Evolutionary conservation across 495 filamentous ascomycete species (phyloP).

Genomic region (Hyaloscypha hepaticicola): DNA sequence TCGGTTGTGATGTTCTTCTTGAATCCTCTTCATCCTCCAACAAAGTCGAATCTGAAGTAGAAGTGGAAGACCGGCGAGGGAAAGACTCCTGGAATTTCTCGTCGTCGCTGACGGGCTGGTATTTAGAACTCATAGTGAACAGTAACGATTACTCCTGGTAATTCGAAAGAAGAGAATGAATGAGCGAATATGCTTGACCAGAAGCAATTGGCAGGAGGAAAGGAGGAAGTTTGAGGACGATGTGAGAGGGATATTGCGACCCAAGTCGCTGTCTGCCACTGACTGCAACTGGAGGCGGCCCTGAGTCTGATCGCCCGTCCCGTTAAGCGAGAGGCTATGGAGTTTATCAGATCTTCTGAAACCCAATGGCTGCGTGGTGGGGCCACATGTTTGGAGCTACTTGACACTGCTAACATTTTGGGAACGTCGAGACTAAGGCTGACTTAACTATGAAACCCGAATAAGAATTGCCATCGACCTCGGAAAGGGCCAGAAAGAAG

Average conservation of each 20-base stretch:
- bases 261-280: neutral
- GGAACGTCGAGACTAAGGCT: neutral
- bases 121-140: slow-evolving; percentile 31
- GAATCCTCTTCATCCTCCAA: slow-evolving; percentile 39
- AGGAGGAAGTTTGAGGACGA: slow-evolving; percentile 12
- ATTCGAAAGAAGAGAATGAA: slow-evolving; percentile 34
- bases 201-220: slow-evolving; percentile 29
- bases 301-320: slow-evolving; percentile 17
- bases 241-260: neutral
- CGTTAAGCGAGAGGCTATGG: neutral
- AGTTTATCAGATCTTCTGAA: slow-evolving; percentile 17
- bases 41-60: slow-evolving; percentile 21
- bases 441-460: neutral
- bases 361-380: slow-evolving; percentile 8
- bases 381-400: slow-evolving; percentile 15
- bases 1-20: slow-evolving; percentile 2
- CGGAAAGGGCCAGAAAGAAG: neutral
- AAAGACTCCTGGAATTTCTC: slow-evolving; percentile 27
- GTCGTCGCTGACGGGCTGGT: slow-evolving; percentile 22
- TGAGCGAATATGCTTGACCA: slow-evolving; percentile 31
- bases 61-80: slow-evolving; percentile 18
- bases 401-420: neutral
- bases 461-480: neutral
- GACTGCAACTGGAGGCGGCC: slow-evolving; percentile 16
- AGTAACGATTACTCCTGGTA: slow-evolving; percentile 42